A percentile compares a stretch with the other conserved stretches of the same genome.
phyloP scores from a whole-genome alignment of 2,329 filamentous ascomycete genomes.

The Curvularia spicifera region DNA sequence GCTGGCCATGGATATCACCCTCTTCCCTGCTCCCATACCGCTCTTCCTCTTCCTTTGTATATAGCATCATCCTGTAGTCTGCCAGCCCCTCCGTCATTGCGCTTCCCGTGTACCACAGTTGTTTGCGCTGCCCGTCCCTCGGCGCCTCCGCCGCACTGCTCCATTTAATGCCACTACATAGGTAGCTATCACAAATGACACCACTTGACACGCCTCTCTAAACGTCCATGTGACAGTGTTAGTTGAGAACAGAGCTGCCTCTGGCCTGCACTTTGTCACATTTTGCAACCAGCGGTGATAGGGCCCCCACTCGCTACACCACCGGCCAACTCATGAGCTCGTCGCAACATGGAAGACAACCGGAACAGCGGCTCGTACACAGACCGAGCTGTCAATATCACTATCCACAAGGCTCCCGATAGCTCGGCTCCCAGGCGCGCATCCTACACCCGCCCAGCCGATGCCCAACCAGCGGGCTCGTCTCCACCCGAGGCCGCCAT shows the following conservation, averaged over 20 bases:
- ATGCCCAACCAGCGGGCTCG: slow-evolving; percentile 33
- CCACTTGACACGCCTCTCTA: slow-evolving; percentile 21
- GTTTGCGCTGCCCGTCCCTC: slow-evolving; percentile 9
- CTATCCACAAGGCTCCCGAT: slow-evolving; percentile 35
- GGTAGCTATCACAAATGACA: slow-evolving; percentile 32
- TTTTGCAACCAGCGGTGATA: slow-evolving; percentile 19
- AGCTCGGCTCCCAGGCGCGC: slow-evolving; percentile 42
- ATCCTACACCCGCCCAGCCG: slow-evolving; percentile 43
- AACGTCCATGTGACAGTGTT: slow-evolving; percentile 31
- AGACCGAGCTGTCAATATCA: slow-evolving; percentile 29
- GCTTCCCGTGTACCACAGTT: slow-evolving; percentile 8
- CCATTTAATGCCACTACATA: slow-evolving; percentile 15
- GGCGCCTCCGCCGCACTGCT: slow-evolving; percentile 19
- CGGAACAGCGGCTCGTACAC: slow-evolving; percentile 36
- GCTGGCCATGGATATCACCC: slow-evolving; percentile 29
- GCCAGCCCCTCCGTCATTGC: slow-evolving; percentile 14
- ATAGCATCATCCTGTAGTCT: slow-evolving; percentile 21
- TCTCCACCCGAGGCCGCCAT: slow-evolving; percentile 25
- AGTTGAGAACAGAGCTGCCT: slow-evolving; percentile 13
- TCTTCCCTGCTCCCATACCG: slow-evolving; percentile 15
- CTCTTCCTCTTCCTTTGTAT: slow-evolving; percentile 28
- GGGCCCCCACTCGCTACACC: slow-evolving; percentile 19
- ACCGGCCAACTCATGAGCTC: slow-evolving; percentile 27
- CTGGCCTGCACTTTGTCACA: slow-evolving; percentile 16
- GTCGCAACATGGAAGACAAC: slow-evolving; percentile 40